Conservation (phyloP, 202 grass and related monocot species). For the Dendrocalamus latiflorus region DNA sequence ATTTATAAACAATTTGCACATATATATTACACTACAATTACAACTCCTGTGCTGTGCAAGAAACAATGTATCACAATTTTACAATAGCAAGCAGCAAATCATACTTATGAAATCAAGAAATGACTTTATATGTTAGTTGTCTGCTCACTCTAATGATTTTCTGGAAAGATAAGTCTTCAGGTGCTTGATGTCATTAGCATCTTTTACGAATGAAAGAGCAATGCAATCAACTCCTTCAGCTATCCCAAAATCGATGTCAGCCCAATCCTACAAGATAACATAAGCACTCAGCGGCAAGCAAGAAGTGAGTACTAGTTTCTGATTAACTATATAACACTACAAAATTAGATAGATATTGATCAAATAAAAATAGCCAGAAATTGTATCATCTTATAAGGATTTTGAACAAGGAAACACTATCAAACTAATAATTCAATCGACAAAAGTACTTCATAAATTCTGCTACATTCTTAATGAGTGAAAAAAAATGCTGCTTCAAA, state of each 20-base stretch:
- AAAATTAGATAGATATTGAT: not conserved
- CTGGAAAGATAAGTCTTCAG: slow-evolving; percentile 61
- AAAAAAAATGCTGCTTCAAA: not conserved
- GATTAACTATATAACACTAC: not conserved
- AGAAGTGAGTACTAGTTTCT: not conserved
- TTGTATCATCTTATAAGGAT: not conserved
- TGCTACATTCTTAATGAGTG: not conserved
- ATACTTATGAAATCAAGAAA: not conserved
- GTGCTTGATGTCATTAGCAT: slow-evolving; percentile 57
- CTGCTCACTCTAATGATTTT: slow-evolving; percentile 64
- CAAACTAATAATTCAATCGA: not conserved
- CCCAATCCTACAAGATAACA: slow-evolving; percentile 52
- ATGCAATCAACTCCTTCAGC: slow-evolving; percentile 66
- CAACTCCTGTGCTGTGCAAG: not conserved
- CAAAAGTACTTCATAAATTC: not conserved
- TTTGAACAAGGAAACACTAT: not conserved
- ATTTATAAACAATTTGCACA: not conserved
- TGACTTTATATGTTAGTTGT: not conserved
- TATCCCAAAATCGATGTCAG: slow-evolving; percentile 67
- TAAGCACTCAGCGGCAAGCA: slow-evolving; percentile 11
- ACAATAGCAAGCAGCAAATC: not conserved
- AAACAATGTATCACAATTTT: slow-evolving; percentile 2
- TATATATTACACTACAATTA: not conserved
- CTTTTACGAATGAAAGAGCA: slow-evolving; percentile 68
- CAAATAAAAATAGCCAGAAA: not conserved